Base-by-base conservation (phyloP, 2,329 filamentous ascomycete genomes). In the Neonectria magnoliae region DNA sequence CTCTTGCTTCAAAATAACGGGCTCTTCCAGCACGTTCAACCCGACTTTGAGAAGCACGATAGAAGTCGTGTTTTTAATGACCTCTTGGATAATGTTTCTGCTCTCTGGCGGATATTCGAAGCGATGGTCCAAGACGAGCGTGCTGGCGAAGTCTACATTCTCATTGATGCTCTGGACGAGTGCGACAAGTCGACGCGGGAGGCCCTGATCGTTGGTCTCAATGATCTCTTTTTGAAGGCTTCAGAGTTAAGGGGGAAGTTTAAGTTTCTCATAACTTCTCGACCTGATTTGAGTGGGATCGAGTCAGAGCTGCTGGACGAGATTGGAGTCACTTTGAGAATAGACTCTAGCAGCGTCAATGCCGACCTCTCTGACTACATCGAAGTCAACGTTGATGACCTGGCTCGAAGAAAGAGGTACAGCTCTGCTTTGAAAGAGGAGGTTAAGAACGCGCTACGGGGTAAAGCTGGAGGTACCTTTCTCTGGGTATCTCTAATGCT, bases 401-500 rank as follows among this genome's bases (percentile, higher is more conserved):
- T 54, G 41, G 51, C 51, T 5, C 31, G 16, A 33, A 54, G 51
- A 18, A 54, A 54, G 4, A 18, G 9, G 1, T 50, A 50, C 27
- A 11, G 11, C 9, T 2, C 8, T 6, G 3, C 3, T 33, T 9
- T 50, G 4, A 27, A 54, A 8, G 51, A 31, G 20, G 20, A 22
- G 7, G 18, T 54, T 5, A 54, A 54, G 18, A 9, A 27, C 5
- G 18, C 51, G 25, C 13, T 54, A 13, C n/a, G 14, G 5, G 22
- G 5, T n/a, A 18, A 54, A 25, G 51, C 51, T 10, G 33, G 51
- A 16, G 51, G 51, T 14, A 54, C 31, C 36, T 54, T 54, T 18
- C 51, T 54, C 16, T 54, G 33, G 51, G 51, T 54, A 5, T 54
- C 31, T 27, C 22, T 54, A 2, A 54, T 54, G 51, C 18, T 54